Evolutionary conservation across 768 basidiomycete genomes (phyloP).

Genomic region (Tulasnella sp.): DNA sequence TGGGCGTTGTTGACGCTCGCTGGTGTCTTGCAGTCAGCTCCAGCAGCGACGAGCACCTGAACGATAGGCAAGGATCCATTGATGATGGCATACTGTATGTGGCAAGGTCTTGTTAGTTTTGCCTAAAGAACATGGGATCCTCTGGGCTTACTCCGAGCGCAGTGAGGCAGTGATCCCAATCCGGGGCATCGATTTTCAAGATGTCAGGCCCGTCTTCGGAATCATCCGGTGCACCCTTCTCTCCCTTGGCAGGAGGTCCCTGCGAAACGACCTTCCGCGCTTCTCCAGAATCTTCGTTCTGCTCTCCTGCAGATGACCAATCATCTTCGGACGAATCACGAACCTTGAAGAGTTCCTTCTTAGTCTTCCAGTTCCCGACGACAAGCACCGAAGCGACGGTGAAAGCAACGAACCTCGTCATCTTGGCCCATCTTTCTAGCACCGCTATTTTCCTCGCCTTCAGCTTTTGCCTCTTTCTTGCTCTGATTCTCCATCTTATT

Average conservation of each 20-base stretch:
- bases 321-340: conserved; percentile 22
- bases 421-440: conserved; percentile 31
- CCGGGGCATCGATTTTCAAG: conserved; percentile 49
- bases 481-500: conserved; percentile 35
- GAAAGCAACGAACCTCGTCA: conserved; percentile 30
- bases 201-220: conserved; percentile 48
- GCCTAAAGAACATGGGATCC: neutral
- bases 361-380: neutral
- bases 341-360: conserved; percentile 27
- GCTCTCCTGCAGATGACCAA: conserved; percentile 17
- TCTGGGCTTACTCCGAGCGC: conserved; percentile 47
- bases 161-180: conserved; percentile 58
- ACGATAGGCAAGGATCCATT: conserved; percentile 46
- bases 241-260: neutral
- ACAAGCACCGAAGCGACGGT: no score
- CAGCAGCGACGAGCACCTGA: conserved; percentile 46
- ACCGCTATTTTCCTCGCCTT: conserved; percentile 4
- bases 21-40: conserved; percentile 42
- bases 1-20: no score
- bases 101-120: neutral
- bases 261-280: conserved; percentile 34
- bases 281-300: conserved; percentile 36
- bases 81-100: conserved; percentile 32
- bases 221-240: conserved; percentile 44
- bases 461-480: conserved; percentile 26